Evolutionary conservation across 2,329 filamentous ascomycete species (phyloP), one percentile per base, ranked within the genome.

Genomic region (Elsinoe necatrix): DNA sequence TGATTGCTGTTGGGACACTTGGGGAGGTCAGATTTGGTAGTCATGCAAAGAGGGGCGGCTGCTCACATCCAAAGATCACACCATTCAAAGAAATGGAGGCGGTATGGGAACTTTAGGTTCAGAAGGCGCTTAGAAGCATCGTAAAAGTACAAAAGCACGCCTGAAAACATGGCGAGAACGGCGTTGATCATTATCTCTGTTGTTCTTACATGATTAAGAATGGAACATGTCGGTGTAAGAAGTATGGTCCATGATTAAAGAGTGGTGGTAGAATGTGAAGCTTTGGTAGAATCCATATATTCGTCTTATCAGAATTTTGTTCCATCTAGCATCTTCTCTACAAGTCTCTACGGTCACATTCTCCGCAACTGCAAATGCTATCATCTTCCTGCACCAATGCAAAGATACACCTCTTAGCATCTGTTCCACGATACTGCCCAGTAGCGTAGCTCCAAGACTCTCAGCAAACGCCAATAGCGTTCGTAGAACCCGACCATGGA

Each of bases 1-100:
- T 82, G 56, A 89, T 76, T 67, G 82, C 82, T 39, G 78, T 67
- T 1, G 85, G 85, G 63, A 85, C 85, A 80, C 84, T 87, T 63
- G 3, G 16, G 42, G 23, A n/a, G 16, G 16, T 41, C n/a, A 41
- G 42, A 37, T 16, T 9, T 25, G 23, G 14, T 20, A 37, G 27
- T n/a, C 8, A 27, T 4, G 20, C n/a, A 23, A 31, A 14, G 29
- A 29, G 47, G 14, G 34, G 52, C 52, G 29, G 57, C 61, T 23
- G 57, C 61, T 23, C 62, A 69, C 66, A 66, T 54, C 50, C 59
- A 58, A 12, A 67, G 60, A 51, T 68, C 67, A 50, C 61, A 63
- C 21, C 65, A 60, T 56, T 68, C 67, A 35, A 67, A 65, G 4
- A 70, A 58, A n/a, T 68, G 67, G 23, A 56, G 41, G 18, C 54